These are phyloP conservation scores for Fusarium vanettenii DNA, from an alignment of 2,329 filamentous ascomycete species.

Conservation along the genomic window DNA sequence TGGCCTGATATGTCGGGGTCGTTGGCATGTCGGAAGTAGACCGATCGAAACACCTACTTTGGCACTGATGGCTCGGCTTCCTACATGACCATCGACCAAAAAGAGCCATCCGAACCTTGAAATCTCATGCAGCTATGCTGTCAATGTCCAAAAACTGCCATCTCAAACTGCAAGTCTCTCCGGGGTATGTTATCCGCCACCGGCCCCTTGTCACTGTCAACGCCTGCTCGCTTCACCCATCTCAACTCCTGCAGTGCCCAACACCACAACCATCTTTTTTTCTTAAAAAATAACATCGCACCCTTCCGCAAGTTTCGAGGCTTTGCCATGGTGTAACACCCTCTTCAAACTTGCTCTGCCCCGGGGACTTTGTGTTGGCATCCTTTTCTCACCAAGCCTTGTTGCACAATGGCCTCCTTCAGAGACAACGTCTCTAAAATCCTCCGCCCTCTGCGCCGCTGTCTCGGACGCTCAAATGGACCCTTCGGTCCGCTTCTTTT, in stretches of 20 bases:
- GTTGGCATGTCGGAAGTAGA: slow-evolving; percentile 7
- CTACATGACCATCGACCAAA: slow-evolving; percentile 26
- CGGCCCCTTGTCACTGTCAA: slow-evolving; percentile 14
- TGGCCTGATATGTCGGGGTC: background rate
- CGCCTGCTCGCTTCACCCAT: background rate
- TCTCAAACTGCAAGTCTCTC: slow-evolving; percentile 18
- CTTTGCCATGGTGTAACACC: slow-evolving; percentile 34
- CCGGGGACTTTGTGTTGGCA: slow-evolving; percentile 15
- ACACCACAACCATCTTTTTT: background rate
- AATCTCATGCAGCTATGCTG: background rate
- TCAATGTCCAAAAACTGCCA: background rate
- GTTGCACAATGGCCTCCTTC: slow-evolving; percentile 39
- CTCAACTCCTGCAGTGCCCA: slow-evolving; percentile 20
- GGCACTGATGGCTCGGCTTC: slow-evolving; percentile 14
- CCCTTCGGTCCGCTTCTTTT: slow-evolving; percentile 15
- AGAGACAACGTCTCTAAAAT: slow-evolving; percentile 38
- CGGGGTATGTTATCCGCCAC: slow-evolving; percentile 1
- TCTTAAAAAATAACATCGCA: slow-evolving; percentile 20
- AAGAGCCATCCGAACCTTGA: background rate
- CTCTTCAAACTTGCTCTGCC: background rate
- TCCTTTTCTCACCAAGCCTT: slow-evolving; percentile 1
- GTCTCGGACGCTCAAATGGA: slow-evolving; percentile 47
- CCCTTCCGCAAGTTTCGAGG: slow-evolving; percentile 29
- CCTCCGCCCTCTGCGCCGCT: slow-evolving; percentile 36
- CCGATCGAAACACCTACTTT: slow-evolving; percentile 20